These are phyloP conservation scores for Trichosporon coremiiforme DNA, from an alignment of 1,284 basidiomycete genomes.

Conservation along the genomic window DNA sequence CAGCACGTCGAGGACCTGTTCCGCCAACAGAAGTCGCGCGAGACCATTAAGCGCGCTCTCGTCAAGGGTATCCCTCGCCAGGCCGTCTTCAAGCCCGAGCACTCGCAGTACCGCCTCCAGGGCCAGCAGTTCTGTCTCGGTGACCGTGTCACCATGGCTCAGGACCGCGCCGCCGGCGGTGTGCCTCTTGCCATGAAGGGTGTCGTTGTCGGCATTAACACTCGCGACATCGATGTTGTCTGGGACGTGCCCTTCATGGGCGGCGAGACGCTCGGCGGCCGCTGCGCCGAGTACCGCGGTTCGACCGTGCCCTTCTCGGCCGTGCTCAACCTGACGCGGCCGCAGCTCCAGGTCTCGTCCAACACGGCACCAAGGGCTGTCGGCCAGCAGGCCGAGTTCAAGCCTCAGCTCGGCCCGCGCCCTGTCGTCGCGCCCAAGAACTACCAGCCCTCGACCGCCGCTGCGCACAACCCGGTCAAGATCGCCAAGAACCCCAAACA, in stretches of 20 bases:
- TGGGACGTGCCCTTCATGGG: conserved; percentile 97
- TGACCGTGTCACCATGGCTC: conserved; percentile 93
- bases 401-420: conserved; percentile 68
- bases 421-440: conserved; percentile 66
- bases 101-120: conserved; percentile 85
- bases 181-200: conserved; percentile 91
- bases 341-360: conserved; percentile 71
- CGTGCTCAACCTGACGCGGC: conserved; percentile 79
- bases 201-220: conserved; percentile 84
- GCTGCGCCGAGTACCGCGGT: conserved; percentile 87
- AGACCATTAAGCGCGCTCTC: conserved; percentile 79
- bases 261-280: conserved; percentile 82
- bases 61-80: conserved; percentile 92
- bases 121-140: conserved; percentile 88
- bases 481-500: conserved; percentile 66
- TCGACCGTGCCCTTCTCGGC: conserved; percentile 79
- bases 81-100: conserved; percentile 88
- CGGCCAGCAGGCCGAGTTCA: conserved; percentile 60
- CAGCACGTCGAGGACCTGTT: conserved; percentile 66
- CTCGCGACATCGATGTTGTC: conserved; percentile 86
- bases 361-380: conserved; percentile 56
- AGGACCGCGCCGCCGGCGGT: conserved; percentile 78
- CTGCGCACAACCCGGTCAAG: conserved; percentile 48
- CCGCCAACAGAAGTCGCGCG: conserved; percentile 63
- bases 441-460: conserved; percentile 62